Evolutionary conservation across 164 flowering plant genomes (phyloP), one percentile per base, ranked within the genome.

Genomic region (Aristolochia contorta): DNA sequence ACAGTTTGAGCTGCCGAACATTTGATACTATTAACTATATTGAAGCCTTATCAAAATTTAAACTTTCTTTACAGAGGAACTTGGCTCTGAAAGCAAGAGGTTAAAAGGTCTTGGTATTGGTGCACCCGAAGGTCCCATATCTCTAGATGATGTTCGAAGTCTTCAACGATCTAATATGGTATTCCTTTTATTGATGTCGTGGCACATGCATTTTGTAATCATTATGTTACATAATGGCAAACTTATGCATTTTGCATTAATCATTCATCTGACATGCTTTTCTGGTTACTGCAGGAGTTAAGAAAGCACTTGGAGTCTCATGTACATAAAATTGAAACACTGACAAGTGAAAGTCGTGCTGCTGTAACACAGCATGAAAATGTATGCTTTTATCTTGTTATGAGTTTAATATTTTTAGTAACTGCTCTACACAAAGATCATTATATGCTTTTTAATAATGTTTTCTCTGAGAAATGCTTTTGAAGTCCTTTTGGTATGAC

Each of bases 91-190:
- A 59, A 81, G 48, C 71, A 93, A 93, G 78, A 84, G 91, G 63
- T 61, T 73, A 22, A 88, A 83, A 76, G 97, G 97, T 65, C 82
- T 90, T 66, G 99, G 97, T 53, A 82, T 93, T 67, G 96, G 96
- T 70, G 86, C 89, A 68, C 84, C 89, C 62, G 97, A 88, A 64
- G 99, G 99, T 66, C 99, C 99, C 49, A 70, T 93, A 58, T 88
- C 92, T 59, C 95, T 93, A 58, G 96, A 90, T 80, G 99, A 93
- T 80, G 90, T 93, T 67, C 79, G 92, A 62, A 88, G 89, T 59
- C 91, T 93, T 72, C 97, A 90, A 64, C 77, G 88, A 57, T 93
- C 99, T 64, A 93, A 93, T 62, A 78, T 66, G 95, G 99, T 93
- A 84, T 67, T 16, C 58, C 64, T 33, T 16, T 16, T 33, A 49